phyloP scores from a whole-genome alignment of 2,329 filamentous ascomycete species.

The Colletotrichum destructivum region DNA sequence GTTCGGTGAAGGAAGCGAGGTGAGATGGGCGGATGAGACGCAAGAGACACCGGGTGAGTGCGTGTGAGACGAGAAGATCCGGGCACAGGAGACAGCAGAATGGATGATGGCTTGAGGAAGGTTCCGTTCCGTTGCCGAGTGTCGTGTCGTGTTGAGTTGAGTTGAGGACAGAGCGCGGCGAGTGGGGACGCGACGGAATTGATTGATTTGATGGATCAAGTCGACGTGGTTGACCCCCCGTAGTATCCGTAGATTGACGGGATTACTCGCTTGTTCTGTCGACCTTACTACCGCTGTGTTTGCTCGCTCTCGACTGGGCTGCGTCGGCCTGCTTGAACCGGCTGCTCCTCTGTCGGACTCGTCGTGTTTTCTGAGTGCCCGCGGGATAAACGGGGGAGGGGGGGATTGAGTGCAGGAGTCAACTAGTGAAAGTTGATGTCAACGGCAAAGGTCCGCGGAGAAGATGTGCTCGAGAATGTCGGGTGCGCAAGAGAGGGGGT shows the following conservation, averaged over 20 bases:
- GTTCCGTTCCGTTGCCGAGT: slow-evolving; percentile 31
- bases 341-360: slow-evolving; percentile 9
- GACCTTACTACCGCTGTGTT: slow-evolving; percentile 8
- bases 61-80: slow-evolving; percentile 13
- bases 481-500: neutral
- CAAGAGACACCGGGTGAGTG: slow-evolving; percentile 14
- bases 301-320: slow-evolving; percentile 21
- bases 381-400: neutral
- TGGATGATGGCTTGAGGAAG: slow-evolving; percentile 23
- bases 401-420: neutral
- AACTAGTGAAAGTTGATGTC: neutral
- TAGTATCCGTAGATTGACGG: slow-evolving; percentile 17
- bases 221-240: slow-evolving; percentile 16
- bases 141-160: slow-evolving; percentile 37
- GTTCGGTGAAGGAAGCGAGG: slow-evolving; percentile 10
- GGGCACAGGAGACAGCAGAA: slow-evolving; percentile 1
- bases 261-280: slow-evolving; percentile 20
- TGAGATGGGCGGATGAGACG: slow-evolving; percentile 20
- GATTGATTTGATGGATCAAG: slow-evolving; percentile 25
- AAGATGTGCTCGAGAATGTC: neutral
- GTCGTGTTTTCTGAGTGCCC: neutral
- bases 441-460: too few species aligned
- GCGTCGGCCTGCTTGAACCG: slow-evolving; percentile 11
- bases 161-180: slow-evolving; percentile 29
- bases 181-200: slow-evolving; percentile 38